Percentiles rank a stretch among this genome's conserved stretches.
Evolutionary conservation across 352 stramenopile genomes (phyloP).

Genomic region (Pythium plurisporium): DNA sequence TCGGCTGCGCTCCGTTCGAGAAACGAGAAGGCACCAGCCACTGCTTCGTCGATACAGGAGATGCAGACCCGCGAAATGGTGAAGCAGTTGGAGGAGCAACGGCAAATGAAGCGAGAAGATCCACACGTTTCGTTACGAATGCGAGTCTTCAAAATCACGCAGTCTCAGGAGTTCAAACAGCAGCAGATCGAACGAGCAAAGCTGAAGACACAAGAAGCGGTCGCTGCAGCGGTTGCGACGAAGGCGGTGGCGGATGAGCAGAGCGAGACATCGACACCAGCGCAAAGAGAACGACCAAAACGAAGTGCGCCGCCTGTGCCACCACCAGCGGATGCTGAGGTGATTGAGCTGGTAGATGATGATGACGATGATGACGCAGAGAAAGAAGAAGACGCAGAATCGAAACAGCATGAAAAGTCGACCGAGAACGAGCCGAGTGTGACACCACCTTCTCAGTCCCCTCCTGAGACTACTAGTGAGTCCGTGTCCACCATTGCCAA

Average conservation of each 20-base stretch:
- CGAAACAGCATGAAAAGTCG: neutral
- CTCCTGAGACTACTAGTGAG: too few relatives aligned
- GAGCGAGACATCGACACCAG: too few relatives aligned
- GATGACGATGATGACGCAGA: neutral
- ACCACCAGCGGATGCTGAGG: neutral
- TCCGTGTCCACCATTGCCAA: too few relatives aligned
- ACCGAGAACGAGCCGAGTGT: neutral
- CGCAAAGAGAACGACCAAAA: neutral
- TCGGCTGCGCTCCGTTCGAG: neutral
- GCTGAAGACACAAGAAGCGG: too few relatives aligned
- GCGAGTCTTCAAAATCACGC: neutral
- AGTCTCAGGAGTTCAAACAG: too few relatives aligned
- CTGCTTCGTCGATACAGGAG: neutral
- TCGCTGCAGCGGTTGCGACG: too few relatives aligned
- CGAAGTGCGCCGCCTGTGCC: neutral
- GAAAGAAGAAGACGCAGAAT: neutral
- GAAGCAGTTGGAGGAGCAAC: constrained; percentile 3
- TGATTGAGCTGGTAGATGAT: constrained; percentile 18
- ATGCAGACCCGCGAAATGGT: constrained; percentile 5
- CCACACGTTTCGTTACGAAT: constrained; percentile 10
- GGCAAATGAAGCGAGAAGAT: constrained; percentile 27
- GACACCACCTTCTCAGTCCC: too few relatives aligned
- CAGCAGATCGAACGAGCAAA: too few relatives aligned
- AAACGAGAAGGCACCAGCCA: neutral
- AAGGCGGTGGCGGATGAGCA: too few relatives aligned